Evolutionary conservation across 192 early-diverging fungal species (phyloP).

Genomic region (Cetraspora pellucida): DNA sequence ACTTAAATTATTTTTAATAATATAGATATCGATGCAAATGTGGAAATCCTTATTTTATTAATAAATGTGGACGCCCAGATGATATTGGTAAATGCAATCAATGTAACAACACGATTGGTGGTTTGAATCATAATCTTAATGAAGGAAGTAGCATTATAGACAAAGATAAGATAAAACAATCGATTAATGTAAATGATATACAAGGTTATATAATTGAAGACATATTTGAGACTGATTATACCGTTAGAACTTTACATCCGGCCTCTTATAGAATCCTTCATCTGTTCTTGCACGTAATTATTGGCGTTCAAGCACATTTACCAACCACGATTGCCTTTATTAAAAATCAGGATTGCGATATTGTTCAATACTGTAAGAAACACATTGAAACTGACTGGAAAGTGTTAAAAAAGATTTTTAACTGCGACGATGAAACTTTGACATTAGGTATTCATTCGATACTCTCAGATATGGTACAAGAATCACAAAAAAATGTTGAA

Average conservation of each 20-base stretch:
- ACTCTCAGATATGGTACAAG: conserved; percentile 9
- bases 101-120: conserved; percentile 25
- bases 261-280: conserved; percentile 33
- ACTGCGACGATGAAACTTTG: conserved; percentile 29
- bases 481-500: background rate
- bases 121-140: background rate
- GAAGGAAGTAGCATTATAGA: background rate
- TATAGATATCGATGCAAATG: conserved; percentile 34
- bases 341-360: background rate
- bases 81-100: background rate
- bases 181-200: background rate
- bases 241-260: conserved; percentile 16
- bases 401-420: conserved; percentile 25
- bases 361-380: conserved; percentile 4
- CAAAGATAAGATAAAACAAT: background rate
- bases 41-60: conserved; percentile 26
- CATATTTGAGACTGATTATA: conserved; percentile 3
- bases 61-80: conserved; percentile 21
- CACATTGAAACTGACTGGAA: conserved; percentile 37
- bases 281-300: conserved; percentile 33
- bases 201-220: conserved; percentile 23
- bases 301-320: conserved; percentile 22
- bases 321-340: background rate
- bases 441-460: conserved; percentile 29
- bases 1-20: too few species aligned